A percentile compares a stretch with the other conserved stretches of the same genome.
phyloP scores from a whole-genome alignment of 192 early-diverging fungal species.

The Podochytrium sp. region DNA sequence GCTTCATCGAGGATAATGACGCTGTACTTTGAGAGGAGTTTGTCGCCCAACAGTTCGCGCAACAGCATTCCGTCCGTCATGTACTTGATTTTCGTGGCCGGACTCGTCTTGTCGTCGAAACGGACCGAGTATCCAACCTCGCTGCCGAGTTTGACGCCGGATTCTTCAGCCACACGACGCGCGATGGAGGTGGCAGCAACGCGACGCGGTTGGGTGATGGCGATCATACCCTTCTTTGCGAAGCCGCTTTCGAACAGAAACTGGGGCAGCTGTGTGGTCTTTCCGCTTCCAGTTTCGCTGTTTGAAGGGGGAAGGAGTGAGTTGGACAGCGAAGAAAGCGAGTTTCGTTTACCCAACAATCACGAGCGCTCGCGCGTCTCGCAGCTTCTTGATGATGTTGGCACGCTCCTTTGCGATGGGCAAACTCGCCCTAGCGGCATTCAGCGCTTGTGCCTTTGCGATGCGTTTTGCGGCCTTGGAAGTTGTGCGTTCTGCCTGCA shows the following conservation, averaged over 20 bases:
- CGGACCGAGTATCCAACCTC: slow-evolving; percentile 93
- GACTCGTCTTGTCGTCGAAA: slow-evolving; percentile 89
- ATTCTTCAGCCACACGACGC: slow-evolving; percentile 60
- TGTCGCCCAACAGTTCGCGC: slow-evolving; percentile 86
- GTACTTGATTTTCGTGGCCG: slow-evolving; percentile 83
- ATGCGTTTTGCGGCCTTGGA: too few relatives aligned
- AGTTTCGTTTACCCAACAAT: slow-evolving; percentile 54
- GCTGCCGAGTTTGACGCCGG: slow-evolving; percentile 46
- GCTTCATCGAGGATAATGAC: slow-evolving; percentile 95
- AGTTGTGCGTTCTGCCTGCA: too few relatives aligned
- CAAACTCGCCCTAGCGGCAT: too few relatives aligned
- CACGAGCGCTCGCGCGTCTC: slow-evolving; percentile 57
- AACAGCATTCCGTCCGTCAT: slow-evolving; percentile 97
- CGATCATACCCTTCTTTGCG: slow-evolving; percentile 50
- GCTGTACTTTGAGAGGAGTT: slow-evolving; percentile 74
- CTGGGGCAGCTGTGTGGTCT: slow-evolving; percentile 93
- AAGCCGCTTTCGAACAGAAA: slow-evolving; percentile 76
- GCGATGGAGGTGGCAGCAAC: slow-evolving; percentile 64
- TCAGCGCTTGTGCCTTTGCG: too few relatives aligned
- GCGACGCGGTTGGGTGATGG: slow-evolving; percentile 58
- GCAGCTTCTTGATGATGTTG: slow-evolving; percentile 41
- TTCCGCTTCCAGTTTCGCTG: slow-evolving; percentile 79
- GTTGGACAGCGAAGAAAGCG: neutral
- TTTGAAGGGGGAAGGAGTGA: neutral
- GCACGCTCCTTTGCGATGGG: slow-evolving; percentile 8